Conservation (phyloP, 345 rosid genomes). For the Arabidopsis suecica region DNA sequence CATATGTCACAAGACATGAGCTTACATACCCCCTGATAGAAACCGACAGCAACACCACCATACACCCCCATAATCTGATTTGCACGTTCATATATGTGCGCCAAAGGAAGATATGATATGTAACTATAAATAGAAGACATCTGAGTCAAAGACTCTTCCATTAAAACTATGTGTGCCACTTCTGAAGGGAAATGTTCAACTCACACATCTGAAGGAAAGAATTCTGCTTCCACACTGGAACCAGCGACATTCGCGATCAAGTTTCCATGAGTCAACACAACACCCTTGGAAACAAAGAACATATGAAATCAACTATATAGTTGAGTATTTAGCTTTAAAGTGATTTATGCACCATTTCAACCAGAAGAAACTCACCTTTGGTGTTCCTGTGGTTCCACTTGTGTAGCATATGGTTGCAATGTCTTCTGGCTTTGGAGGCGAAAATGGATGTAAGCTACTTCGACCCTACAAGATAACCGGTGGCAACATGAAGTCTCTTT, state of each 20-base stretch:
- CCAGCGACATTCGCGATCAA: constrained; percentile 86
- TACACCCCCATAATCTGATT: constrained; percentile 69
- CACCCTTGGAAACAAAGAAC: constrained; percentile 62
- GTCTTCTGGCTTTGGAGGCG: constrained; percentile 81
- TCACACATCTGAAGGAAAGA: constrained; percentile 75
- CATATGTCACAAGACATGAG: constrained; percentile 22
- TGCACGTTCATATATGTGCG: constrained; percentile 86
- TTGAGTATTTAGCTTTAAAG: constrained; percentile 19
- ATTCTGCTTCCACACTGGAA: constrained; percentile 45
- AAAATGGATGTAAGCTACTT: constrained; percentile 68
- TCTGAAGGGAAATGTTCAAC: constrained; percentile 42
- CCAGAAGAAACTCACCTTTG: constrained; percentile 63
- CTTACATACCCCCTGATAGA: constrained; percentile 86
- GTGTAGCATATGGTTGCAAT: constrained; percentile 96
- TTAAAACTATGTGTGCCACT: constrained; percentile 6
- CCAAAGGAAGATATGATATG: constrained; percentile 93
- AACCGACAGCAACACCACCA: constrained; percentile 76
- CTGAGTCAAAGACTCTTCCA: constrained; percentile 4
- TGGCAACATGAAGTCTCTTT: constrained; percentile 32
- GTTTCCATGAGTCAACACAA: constrained; percentile 78
- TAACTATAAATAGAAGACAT: constrained; percentile 54
- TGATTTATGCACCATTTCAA: constrained; percentile 19
- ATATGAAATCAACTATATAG: constrained; percentile 14
- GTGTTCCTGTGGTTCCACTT: constrained; percentile 97
- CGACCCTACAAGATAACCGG: constrained; percentile 66